Conservation (phyloP, 2,329 filamentous ascomycete species). For the Aspergillus sp. region DNA sequence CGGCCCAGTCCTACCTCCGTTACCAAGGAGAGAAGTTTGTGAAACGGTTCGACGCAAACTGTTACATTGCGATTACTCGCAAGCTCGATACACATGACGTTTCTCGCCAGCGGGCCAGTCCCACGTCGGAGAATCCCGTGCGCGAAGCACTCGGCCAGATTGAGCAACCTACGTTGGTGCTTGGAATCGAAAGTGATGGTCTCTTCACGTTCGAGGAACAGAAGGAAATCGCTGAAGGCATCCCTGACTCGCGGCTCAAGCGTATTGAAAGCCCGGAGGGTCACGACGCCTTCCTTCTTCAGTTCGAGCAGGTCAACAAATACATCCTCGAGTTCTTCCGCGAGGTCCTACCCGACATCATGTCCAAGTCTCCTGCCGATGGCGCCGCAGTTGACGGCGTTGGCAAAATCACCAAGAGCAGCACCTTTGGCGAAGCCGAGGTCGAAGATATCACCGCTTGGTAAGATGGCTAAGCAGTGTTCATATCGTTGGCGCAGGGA, state of each 20-base stretch:
- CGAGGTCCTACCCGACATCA: slow-evolving; percentile 84
- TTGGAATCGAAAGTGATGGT: slow-evolving; percentile 94
- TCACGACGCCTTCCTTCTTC: slow-evolving; percentile 92
- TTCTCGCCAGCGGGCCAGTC: slow-evolving; percentile 69
- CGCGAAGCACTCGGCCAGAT: slow-evolving; percentile 79
- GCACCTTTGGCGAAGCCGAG: slow-evolving; percentile 93
- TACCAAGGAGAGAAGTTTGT: slow-evolving; percentile 98
- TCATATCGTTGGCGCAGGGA: slow-evolving; percentile 33
- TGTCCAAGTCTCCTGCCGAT: slow-evolving; percentile 64
- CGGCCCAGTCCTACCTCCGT: slow-evolving; percentile 93
- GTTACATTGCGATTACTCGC: slow-evolving; percentile 97
- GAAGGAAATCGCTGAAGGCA: slow-evolving; percentile 81
- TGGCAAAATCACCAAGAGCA: slow-evolving; percentile 76
- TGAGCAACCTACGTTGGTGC: slow-evolving; percentile 83
- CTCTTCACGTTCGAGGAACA: slow-evolving; percentile 98
- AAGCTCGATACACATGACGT: slow-evolving; percentile 98
- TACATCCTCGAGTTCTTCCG: slow-evolving; percentile 84
- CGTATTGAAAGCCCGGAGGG: slow-evolving; percentile 94
- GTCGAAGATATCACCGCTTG: slow-evolving; percentile 95
- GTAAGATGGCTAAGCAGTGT: slow-evolving; percentile 54
- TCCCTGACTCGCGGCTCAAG: slow-evolving; percentile 76
- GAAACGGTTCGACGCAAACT: slow-evolving; percentile 95
- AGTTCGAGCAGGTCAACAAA: slow-evolving; percentile 95
- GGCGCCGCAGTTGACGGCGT: slow-evolving; percentile 55
- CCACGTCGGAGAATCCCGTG: slow-evolving; percentile 55